Base-by-base conservation (phyloP, 768 basidiomycete genomes). In the Termitomyces sp. region DNA sequence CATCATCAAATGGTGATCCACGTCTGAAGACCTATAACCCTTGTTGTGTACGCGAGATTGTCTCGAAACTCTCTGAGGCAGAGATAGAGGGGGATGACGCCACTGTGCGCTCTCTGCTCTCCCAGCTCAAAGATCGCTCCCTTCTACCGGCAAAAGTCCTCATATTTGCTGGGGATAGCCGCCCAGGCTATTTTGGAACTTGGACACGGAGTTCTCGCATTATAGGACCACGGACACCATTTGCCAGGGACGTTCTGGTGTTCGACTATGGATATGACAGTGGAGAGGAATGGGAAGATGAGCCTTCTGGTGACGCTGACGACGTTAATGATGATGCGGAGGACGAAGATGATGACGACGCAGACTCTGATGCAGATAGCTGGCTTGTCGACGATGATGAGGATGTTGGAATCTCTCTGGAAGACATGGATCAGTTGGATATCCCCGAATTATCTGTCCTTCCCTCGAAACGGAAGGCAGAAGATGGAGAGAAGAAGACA, bases 251-350 rank as follows among this genome's bases (percentile, higher is more conserved):
- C 65, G 77, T 83, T 12, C 75, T 88, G 1, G 79, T 83, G 13
- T 80, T 91, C 54, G 94, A 98, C 72, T 99, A 98, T 69, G 82
- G 83, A 5, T 93, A 95, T 67, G 95, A 99, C 74, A 95, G 92
- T 52, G 96, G 93, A 14, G 93, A 88, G 64, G 97, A 98, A 64
- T 98, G 97, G 97, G 93, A 93, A 61, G 91, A 89, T 57, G 94
- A 95, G 68, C 85, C 86, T 22, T 83, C 80, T 3, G 92, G 87
- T 24, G 91, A 85, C 12, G 92, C 88, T 50, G 91, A 91, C 49
- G 88, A 91, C 55, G 82, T 88, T 7, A 74, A 80, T 7, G 87
- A 89, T 5, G 91, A 91, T 16, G 87, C 79, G 13, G 88, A 84
- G 14, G 85, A 80, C 5, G 86, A 85, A 10, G 83, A 81, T 9